A percentile compares a stretch with the other conserved stretches of the same genome.
phyloP scores from a whole-genome alignment of 2,329 filamentous ascomycete genomes.

The Trichophyton verrucosum region DNA sequence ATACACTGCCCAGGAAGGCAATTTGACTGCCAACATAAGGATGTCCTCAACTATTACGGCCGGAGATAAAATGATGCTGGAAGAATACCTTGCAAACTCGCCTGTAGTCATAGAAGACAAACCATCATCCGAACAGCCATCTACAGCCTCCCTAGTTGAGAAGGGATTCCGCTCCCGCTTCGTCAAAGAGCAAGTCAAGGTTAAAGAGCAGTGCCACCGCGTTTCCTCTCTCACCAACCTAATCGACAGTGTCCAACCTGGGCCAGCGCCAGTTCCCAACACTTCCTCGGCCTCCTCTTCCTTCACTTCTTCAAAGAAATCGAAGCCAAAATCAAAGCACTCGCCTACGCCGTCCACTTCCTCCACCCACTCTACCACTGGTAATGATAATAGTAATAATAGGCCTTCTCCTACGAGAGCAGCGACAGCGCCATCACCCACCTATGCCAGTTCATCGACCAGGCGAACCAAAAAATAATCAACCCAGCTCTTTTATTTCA shows the following conservation, averaged over 20 bases:
- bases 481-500: neutral
- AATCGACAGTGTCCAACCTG: constrained; percentile 1
- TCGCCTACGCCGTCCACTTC: constrained; percentile 9
- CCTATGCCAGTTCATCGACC: neutral
- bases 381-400: constrained; percentile 4
- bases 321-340: constrained; percentile 4
- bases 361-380: constrained; percentile 18
- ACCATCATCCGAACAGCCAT: neutral
- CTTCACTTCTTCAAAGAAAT: neutral
- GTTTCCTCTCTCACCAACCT: constrained; percentile 12
- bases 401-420: neutral
- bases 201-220: constrained; percentile 11
- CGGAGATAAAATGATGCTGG: neutral
- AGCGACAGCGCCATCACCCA: neutral
- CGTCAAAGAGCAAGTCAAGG: constrained; percentile 20
- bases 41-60: neutral
- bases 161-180: constrained; percentile 29
- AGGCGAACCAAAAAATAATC: neutral
- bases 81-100: constrained; percentile 2
- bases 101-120: constrained; percentile 1
- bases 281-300: neutral
- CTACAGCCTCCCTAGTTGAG: constrained; percentile 22
- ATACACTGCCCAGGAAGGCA: neutral
- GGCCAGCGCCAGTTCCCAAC: neutral
- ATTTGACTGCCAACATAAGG: neutral